phyloP scores from a whole-genome alignment of 495 filamentous ascomycete species.

The Lepraria neglecta region DNA sequence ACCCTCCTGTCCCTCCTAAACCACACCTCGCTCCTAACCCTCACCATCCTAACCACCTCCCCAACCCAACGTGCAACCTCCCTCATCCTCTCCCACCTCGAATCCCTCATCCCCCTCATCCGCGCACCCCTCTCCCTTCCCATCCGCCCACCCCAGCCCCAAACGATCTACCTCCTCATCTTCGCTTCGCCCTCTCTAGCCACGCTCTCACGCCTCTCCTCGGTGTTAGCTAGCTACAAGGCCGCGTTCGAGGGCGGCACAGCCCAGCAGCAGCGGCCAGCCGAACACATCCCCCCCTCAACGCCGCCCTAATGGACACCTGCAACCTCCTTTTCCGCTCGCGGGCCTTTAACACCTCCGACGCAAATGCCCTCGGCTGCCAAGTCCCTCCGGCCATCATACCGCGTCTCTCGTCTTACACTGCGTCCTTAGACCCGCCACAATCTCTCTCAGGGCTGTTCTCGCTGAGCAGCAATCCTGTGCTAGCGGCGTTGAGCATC shows the following conservation, averaged over 20 bases:
- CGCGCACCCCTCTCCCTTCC: constrained; percentile 39
- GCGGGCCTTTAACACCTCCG: constrained; percentile 61
- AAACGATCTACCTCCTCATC: constrained; percentile 63
- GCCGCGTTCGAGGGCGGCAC: constrained; percentile 55
- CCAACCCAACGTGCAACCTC: constrained; percentile 36
- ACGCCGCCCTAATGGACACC: constrained; percentile 82
- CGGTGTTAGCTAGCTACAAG: constrained; percentile 63
- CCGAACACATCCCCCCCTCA: constrained; percentile 60
- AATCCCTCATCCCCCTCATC: constrained; percentile 44
- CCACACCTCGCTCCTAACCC: constrained; percentile 57
- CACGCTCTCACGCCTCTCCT: constrained; percentile 64
- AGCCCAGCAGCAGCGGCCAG: constrained; percentile 22
- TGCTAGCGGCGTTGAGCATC: constrained; percentile 62
- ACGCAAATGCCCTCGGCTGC: constrained; percentile 68
- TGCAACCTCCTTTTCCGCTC: constrained; percentile 82
- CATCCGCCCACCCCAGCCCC: constrained; percentile 60
- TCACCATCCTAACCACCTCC: constrained; percentile 52
- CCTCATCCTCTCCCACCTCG: constrained; percentile 65
- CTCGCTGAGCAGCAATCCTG: constrained; percentile 62
- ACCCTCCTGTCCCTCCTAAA: constrained; percentile 44
- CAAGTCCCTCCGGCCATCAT: constrained; percentile 49
- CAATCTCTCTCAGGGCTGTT: constrained; percentile 53
- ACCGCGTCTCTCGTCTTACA: constrained; percentile 44
- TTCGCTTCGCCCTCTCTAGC: constrained; percentile 54
- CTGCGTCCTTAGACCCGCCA: constrained; percentile 39